Base-by-base conservation (phyloP, 306 rosid genomes). In the Pachyrhizus erosus region DNA sequence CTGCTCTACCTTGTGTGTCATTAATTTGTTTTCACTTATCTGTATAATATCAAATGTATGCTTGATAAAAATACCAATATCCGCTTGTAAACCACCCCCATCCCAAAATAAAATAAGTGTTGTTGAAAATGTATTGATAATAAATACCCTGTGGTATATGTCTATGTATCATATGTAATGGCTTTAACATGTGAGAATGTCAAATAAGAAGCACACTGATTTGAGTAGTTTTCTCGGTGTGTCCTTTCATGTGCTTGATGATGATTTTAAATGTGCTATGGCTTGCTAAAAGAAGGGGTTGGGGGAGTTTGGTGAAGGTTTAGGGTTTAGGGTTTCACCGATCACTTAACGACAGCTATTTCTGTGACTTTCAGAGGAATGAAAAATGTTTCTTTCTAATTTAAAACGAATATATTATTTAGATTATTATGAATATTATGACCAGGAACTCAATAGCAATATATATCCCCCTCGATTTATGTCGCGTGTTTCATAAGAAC, bases 11-110 rank as follows among this genome's bases (percentile, higher is more conserved):
- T 79, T 73, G 29, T 86, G 84, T 79, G 51, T 86, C 82, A 77
- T 49, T 39, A 73, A n/a, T 60, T 49, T 81, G 84, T 13, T 51
- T 29, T 54, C 77, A 26, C 3, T 75, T 76, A 43, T 76, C 18
- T 85, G 89, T 82, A 76, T 57, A 62, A 83, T 87, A 85, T 64
- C 78, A 76, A 5, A 66, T 49, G 67, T 58, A 2, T 67, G 82
- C 24, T 75, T 83, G 67, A 55, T 64, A 48, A 76, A 75, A 71
- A 62, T 60, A 45, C 37, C 62, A 70, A 42, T 18, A 11, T 37
- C 51, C 43, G 42, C 23, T 52, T 37, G 15, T 8, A n/a, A 7
- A 9, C 24, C 40, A 46, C 1, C 55, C 46, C 31, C 17, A 3
- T 39, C 18, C 40, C 39, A 75, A 58, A 37, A 46, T 20, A 62